Percentiles rank a stretch among this genome's conserved stretches.
phyloP scores from a whole-genome alignment of 2,329 filamentous ascomycete genomes.

The Lecanicillium sp. region DNA sequence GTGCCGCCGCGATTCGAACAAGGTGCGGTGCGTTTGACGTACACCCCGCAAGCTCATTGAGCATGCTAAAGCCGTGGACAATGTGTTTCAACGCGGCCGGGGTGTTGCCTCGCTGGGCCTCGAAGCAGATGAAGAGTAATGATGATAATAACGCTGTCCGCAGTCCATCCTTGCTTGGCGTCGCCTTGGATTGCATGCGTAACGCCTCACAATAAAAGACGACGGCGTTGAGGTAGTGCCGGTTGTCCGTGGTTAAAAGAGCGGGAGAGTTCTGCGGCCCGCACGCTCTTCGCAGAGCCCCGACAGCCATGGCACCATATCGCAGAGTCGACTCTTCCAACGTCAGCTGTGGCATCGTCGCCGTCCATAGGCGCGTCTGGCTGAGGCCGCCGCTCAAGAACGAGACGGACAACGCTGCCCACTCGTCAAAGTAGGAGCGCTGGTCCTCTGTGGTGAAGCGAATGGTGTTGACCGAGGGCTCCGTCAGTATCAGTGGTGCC shows the following conservation, averaged over 20 bases:
- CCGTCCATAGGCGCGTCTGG: conserved; percentile 28
- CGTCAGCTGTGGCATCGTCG: conserved; percentile 31
- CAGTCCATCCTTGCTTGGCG: conserved; percentile 26
- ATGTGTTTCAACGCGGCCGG: conserved; percentile 32
- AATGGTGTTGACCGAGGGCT: conserved; percentile 25
- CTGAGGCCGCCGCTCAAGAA: conserved; percentile 28
- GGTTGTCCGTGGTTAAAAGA: conserved; percentile 19
- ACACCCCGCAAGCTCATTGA: conserved; percentile 29
- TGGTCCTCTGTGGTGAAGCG: conserved; percentile 27
- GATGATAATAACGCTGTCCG: conserved; percentile 31
- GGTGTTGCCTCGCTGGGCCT: conserved; percentile 30
- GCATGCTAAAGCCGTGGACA: conserved; percentile 31
- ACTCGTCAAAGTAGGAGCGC: conserved; percentile 29
- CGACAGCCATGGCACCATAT: conserved; percentile 32
- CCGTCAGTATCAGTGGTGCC: conserved; percentile 20
- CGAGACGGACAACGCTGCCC: conserved; percentile 24
- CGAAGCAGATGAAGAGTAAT: conserved; percentile 33
- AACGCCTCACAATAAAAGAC: conserved; percentile 33
- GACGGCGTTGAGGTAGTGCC: conserved; percentile 31
- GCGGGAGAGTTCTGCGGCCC: conserved; percentile 15
- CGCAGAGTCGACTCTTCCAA: conserved; percentile 28
- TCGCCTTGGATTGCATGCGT: conserved; percentile 29
- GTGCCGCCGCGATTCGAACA: conserved; percentile 28
- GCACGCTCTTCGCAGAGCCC: conserved; percentile 28
- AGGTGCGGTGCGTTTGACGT: conserved; percentile 26